Conservation (phyloP, 306 rosid genomes). For the Glycine latifolia region DNA sequence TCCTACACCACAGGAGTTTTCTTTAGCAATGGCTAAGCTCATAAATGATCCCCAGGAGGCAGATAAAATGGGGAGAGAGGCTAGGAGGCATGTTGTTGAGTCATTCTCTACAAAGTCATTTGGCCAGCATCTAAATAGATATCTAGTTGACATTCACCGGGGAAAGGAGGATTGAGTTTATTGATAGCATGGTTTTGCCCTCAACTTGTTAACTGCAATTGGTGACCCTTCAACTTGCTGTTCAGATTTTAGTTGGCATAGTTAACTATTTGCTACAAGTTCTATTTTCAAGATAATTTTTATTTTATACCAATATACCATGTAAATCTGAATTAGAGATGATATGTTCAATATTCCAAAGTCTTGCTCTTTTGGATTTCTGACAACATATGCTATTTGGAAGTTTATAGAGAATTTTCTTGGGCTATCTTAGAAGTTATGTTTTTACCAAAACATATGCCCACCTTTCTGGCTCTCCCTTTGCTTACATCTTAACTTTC, state of each 20-base stretch:
- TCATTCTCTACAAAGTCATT: constrained; percentile 80
- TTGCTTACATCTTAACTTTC: too few relatives aligned
- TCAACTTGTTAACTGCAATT: not conserved
- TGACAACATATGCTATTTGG: too few relatives aligned
- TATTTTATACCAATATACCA: not conserved
- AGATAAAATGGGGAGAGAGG: constrained; percentile 77
- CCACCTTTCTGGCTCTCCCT: too few relatives aligned
- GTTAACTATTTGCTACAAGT: constrained; percentile 14
- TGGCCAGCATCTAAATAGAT: constrained; percentile 72
- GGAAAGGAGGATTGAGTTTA: constrained; percentile 67
- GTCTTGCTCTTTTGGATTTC: not conserved
- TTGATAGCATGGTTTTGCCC: constrained; percentile 10
- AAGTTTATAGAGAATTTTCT: too few relatives aligned
- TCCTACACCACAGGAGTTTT: constrained; percentile 70
- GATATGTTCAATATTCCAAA: constrained; percentile 17
- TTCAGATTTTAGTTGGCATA: constrained; percentile 21
- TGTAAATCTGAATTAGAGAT: constrained; percentile 6
- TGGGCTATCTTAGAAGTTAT: too few relatives aligned
- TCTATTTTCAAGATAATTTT: not conserved
- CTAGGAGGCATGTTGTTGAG: constrained; percentile 71
- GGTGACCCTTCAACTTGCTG: constrained; percentile 9
- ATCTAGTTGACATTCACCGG: constrained; percentile 62
- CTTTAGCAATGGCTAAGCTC: constrained; percentile 73
- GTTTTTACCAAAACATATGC: too few relatives aligned
- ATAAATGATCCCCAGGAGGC: constrained; percentile 64